Conservation (phyloP, 2,329 filamentous ascomycete genomes). For the Cryphonectria japonica region DNA sequence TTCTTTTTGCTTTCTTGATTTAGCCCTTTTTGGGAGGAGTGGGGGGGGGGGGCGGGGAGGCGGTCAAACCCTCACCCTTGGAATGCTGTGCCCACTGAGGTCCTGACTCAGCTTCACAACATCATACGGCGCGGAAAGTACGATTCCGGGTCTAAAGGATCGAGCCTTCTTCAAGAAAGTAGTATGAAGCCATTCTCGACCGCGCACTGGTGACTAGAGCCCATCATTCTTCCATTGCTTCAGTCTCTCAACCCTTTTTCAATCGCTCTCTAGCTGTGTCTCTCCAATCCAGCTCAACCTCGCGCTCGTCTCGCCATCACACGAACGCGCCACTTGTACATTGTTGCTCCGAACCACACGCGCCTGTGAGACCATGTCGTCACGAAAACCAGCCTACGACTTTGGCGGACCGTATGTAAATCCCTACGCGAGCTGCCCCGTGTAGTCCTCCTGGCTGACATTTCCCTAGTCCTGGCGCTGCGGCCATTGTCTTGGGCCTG, state of each 20-base stretch:
- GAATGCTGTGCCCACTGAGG: neutral
- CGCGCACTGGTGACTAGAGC: neutral
- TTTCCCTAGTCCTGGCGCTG: slow-evolving; percentile 26
- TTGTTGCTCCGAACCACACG: neutral
- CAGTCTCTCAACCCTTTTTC: neutral
- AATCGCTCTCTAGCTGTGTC: neutral
- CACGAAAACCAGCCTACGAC: slow-evolving; percentile 26
- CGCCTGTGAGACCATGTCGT: slow-evolving; percentile 13
- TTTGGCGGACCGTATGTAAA: slow-evolving; percentile 30
- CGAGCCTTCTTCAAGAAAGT: neutral
- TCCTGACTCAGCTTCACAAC: slow-evolving; percentile 11
- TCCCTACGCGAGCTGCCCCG: neutral
- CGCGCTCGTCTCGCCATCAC: neutral
- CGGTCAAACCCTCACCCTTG: neutral
- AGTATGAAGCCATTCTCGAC: neutral
- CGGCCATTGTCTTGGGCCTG: slow-evolving; percentile 30
- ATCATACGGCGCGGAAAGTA: slow-evolving; percentile 14
- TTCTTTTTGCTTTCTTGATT: neutral
- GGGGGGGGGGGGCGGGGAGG: neutral
- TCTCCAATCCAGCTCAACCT: neutral
- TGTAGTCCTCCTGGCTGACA: neutral
- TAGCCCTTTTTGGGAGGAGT: neutral
- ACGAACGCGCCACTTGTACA: neutral
- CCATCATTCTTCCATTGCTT: neutral
- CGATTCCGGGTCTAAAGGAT: neutral